Conservation (phyloP, 2,329 filamentous ascomycete species). For the Monosporascus sp. region DNA sequence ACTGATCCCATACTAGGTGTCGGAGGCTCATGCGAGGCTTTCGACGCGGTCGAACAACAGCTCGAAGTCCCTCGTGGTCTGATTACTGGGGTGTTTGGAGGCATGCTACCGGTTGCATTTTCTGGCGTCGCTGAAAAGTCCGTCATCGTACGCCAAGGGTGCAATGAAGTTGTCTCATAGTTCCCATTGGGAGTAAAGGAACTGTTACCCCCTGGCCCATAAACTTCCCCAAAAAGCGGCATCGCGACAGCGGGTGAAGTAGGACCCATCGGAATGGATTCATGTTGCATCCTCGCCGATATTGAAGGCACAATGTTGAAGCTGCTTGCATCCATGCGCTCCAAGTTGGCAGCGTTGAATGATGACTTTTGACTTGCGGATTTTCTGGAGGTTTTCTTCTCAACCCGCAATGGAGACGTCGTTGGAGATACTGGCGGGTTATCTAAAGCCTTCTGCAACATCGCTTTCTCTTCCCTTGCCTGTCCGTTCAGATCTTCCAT, state of each 20-base stretch:
- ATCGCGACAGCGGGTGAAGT: background rate
- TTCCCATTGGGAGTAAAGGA: background rate
- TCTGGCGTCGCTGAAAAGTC: background rate
- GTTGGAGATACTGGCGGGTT: conserved; percentile 31
- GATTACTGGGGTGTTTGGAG: conserved; percentile 2
- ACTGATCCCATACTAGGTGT: background rate
- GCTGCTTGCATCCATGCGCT: conserved; percentile 48
- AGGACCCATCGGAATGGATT: conserved; percentile 6
- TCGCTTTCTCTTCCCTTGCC: background rate
- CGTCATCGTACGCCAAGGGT: background rate
- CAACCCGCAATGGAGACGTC: conserved; percentile 37
- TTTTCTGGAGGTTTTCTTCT: conserved; percentile 35
- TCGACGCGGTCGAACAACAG: background rate
- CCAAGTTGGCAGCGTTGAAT: conserved; percentile 42
- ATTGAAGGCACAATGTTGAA: conserved; percentile 38
- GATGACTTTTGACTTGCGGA: conserved; percentile 39
- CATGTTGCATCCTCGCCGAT: conserved; percentile 25
- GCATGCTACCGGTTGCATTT: background rate
- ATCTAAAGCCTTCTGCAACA: conserved; percentile 10
- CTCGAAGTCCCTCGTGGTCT: background rate
- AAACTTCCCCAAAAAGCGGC: background rate
- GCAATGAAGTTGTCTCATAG: background rate
- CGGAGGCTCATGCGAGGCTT: background rate
- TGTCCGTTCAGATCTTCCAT: background rate
- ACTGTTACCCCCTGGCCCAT: background rate